Evolutionary conservation across 176 grass and related monocot genomes (phyloP), one percentile per base, ranked within the genome.

Genomic region (Musa acuminata): DNA sequence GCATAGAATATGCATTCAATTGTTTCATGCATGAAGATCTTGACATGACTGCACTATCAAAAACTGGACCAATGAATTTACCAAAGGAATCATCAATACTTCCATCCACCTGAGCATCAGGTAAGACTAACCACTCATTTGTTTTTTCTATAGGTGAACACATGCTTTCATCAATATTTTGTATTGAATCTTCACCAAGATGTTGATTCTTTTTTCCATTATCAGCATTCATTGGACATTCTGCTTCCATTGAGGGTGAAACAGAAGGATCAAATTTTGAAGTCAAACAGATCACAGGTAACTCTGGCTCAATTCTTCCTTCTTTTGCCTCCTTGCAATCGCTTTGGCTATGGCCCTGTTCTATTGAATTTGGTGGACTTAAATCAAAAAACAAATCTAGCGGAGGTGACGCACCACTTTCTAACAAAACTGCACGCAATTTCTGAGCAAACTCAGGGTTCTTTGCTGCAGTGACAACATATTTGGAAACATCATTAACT

Each of bases 401-500:
- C 0, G 90, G 84, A 67, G 83, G 71, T 64, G 78, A 86, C 71
- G 80, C 78, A 64, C 83, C 84, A 78, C 85, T 85, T 85, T 99
- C 87, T 77, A 93, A 55, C 62, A 89, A 84, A 43, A 91, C 62
- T 71, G 80, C 76, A 43, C 92, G 86, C 75, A 99, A 82, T 79
- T 89, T 99, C 78, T 72, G 86, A 76, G 88, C 84, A 25, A 89
- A 81, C 74, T 88, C 78, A 66, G 88, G 80, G 59, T 89, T 62
- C 76, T 78, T 72, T 75, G 74, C 75, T 69, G 77, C 80, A 75
- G 86, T 86, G 54, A 87, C 79, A 60, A 91, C 72, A 82, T 85
- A 84, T 54, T 78, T 91, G 53, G 95, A 85, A 77, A 89, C 71
- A 63, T 89, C 84, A 83, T 85, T 81, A 23, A 80, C 80, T 73